Evolutionary conservation across 306 rosid genomes (phyloP), one percentile per base, ranked within the genome.

Genomic region (Sphenostylis stenocarpa): DNA sequence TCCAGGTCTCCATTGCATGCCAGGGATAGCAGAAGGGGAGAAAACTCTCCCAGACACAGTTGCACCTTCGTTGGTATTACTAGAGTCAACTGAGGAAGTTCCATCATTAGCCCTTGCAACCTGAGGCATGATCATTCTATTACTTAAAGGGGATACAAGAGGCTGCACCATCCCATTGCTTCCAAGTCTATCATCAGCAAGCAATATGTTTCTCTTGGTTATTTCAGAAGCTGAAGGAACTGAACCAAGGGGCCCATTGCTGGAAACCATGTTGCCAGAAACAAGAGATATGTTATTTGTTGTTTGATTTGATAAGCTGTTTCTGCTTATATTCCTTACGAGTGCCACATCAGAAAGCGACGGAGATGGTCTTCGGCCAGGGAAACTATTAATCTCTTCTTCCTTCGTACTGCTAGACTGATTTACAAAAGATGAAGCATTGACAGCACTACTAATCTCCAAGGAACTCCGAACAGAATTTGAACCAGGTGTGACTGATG

Each of bases 1-100:
- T 73, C 96, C 97, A 13, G 96, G 91, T 83, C 96, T 87, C 97
- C 97, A 92, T 63, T 87, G 97, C 86, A 90, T 90, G 72, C 93
- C 85, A 67, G 93, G 76, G 80, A 85, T 90, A 67, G 82, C 23
- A 77, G 92, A 81, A 41, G 91, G 96, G 77, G 96, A 90, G 81
- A 90, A 92, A 77, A 88, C 89, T 84, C 93, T 74, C 34, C 93
- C 91, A 79, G 89, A 76, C 48, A 90, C 76, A 81, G 89, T 71
- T 58, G 91, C 77, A 73, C 87, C 86, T 61, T 90, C 97, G 83
- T 75, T 77, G 8, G 77, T 86, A 81, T 75, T 85, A 75, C 48
- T 36, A 19, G 91, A 72, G 73, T 90, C 96, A 71, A 84, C 81
- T 6, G 88, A 77, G 21, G 78, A 70, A 33, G 84, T 76, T 76